Evolutionary conservation across 1,284 basidiomycete genomes (phyloP), one percentile per base, ranked within the genome.

Genomic region (Sphagnurus paluster): DNA sequence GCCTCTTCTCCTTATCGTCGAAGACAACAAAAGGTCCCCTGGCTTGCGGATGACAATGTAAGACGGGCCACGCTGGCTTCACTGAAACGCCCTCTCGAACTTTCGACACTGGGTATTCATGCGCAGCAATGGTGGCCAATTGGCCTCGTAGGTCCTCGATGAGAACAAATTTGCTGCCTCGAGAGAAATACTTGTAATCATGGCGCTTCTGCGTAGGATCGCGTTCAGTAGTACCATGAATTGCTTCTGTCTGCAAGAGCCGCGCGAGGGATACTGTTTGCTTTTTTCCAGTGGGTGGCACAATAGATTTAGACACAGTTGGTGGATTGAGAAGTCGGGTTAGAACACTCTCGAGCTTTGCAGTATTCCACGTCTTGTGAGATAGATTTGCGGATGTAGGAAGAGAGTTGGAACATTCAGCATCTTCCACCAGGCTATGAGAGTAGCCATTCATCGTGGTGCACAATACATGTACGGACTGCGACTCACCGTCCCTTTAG

Each of bases 71-170:
- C 2, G 79, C 73, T 11, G 72, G 72, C 49, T 69, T 76, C 5
- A 55, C 70, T 44, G 67, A 67, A 2, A 26, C 29, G 9, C 75
- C 76, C 47, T 82, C 77, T 26, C 71, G 70, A 17, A 69, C 71
- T 56, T 76, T 80, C 17, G 67, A 61, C 19, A 76, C 61, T 13
- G 76, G 69, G 60, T 88, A 89, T 58, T 90, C 86, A 36, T 82
- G 71, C 4, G 76, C 74, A 28, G 80, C 76, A 44, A 91, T 76
- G 2, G 88, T 85, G 5, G 87, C 82, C 10, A 88, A 65, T 53
- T 94, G 87, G 49, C 87, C 81, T 5, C 80, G 84, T 49, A 93
- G 80, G 60, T 99, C 97, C 64, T 98, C 95, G 20, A 99, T 82
- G 32, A 99, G 77, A 23, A 98, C 76, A 64, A 92, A 98, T 62